phyloP scores from a whole-genome alignment of 495 filamentous ascomycete genomes.

The Cercophora sp. region DNA sequence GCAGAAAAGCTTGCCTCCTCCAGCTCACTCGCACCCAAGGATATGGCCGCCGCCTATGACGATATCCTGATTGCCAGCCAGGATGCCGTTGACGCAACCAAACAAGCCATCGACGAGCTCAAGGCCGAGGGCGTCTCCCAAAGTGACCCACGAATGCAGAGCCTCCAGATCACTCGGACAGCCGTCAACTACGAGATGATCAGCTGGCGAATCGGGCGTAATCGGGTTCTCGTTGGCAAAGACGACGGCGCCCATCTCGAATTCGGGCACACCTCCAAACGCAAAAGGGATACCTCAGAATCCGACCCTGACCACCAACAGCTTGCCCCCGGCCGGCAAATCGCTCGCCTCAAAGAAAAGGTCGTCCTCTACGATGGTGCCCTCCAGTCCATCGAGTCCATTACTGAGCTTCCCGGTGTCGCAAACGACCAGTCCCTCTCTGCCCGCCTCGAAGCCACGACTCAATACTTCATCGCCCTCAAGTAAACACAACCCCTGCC shows the following conservation, averaged over 20 bases:
- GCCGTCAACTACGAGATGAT: constrained; percentile 90
- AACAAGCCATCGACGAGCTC: constrained; percentile 87
- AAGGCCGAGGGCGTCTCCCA: constrained; percentile 76
- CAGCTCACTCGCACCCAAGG: constrained; percentile 50
- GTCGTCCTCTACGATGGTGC: constrained; percentile 92
- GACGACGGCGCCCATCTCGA: constrained; percentile 68
- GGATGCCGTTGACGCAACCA: constrained; percentile 90
- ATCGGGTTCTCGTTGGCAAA: constrained; percentile 77
- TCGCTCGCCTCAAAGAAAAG: constrained; percentile 79
- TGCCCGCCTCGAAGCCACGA: constrained; percentile 70
- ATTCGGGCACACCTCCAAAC: constrained; percentile 35
- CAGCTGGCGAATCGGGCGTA: constrained; percentile 90
- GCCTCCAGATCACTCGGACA: constrained; percentile 85
- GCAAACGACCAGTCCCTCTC: constrained; percentile 79
- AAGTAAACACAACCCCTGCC: constrained; percentile 54
- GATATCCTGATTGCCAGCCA: constrained; percentile 85
- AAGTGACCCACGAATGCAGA: constrained; percentile 84
- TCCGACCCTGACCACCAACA: constrained; percentile 49
- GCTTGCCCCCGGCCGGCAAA: constrained; percentile 59
- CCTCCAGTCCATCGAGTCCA: constrained; percentile 80
- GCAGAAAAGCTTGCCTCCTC: constrained; percentile 61
- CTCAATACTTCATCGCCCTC: constrained; percentile 80
- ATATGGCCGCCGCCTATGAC: constrained; percentile 79
- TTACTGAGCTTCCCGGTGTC: constrained; percentile 84
- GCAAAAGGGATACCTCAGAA: constrained; percentile 39